Evolutionary conservation across 768 basidiomycete genomes (phyloP).

Genomic region (Rubroboletus pulcherrimus): DNA sequence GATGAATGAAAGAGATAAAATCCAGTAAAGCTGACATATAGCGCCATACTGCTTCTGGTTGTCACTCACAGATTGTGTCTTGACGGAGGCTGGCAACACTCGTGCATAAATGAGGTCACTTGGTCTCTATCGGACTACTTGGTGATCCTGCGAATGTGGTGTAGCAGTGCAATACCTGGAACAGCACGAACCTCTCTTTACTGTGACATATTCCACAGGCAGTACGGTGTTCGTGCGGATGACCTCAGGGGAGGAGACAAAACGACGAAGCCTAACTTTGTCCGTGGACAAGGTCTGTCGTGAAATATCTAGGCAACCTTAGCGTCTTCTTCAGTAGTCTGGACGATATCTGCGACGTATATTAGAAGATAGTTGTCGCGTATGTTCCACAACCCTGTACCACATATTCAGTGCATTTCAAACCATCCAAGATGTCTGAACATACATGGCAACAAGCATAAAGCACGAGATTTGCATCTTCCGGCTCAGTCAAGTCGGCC

Average conservation of each 20-base stretch:
- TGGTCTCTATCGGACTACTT: constrained; percentile 5
- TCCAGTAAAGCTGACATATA: background rate
- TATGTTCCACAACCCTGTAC: constrained; percentile 7
- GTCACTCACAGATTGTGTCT: background rate
- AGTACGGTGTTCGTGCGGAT: background rate
- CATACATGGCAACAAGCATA: constrained; percentile 18
- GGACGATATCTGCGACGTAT: constrained; percentile 16
- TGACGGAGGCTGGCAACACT: constrained; percentile 1
- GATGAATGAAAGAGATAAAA: background rate
- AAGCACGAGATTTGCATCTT: constrained; percentile 41
- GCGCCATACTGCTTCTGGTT: background rate
- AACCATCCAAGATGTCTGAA: background rate
- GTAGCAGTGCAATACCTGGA: background rate
- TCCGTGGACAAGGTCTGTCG: background rate
- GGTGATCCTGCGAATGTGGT: background rate
- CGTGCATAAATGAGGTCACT: constrained; percentile 3
- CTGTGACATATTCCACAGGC: background rate
- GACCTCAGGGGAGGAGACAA: background rate
- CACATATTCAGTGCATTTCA: background rate
- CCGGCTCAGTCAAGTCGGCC: constrained; percentile 38
- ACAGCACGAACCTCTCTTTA: background rate
- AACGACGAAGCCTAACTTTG: background rate
- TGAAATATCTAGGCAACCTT: background rate
- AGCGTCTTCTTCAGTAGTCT: background rate
- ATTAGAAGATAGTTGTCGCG: background rate